A percentile compares a stretch with the other conserved stretches of the same genome.
These are phyloP conservation scores for Anisodus acutangulus DNA, from an alignment of 257 asterid species.

Conservation along the genomic window DNA sequence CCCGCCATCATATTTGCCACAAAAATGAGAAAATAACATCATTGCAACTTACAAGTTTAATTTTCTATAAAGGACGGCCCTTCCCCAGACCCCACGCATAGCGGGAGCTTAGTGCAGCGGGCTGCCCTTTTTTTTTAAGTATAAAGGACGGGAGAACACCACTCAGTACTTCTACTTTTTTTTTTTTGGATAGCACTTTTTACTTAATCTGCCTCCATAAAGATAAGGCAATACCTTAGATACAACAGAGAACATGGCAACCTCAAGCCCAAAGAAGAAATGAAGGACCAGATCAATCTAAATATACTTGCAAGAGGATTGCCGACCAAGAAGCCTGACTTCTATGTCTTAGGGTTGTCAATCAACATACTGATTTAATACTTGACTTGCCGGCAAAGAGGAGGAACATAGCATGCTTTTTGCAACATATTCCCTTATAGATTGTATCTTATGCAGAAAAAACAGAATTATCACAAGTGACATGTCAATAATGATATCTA, in stretches of 20 bases:
- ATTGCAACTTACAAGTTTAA: slow-evolving; percentile 10
- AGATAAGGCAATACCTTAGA: background rate
- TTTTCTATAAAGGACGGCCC: background rate
- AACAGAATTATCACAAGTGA: background rate
- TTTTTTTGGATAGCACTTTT: background rate
- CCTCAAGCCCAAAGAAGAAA: slow-evolving; percentile 17
- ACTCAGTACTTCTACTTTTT: background rate
- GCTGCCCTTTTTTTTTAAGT: background rate
- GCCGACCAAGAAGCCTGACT: slow-evolving; percentile 12
- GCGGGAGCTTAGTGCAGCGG: too few relatives aligned
- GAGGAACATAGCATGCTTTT: background rate
- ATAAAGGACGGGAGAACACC: background rate
- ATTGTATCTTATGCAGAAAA: background rate
- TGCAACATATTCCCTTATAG: background rate
- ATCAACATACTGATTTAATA: background rate
- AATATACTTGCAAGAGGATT: background rate
- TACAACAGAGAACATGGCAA: background rate
- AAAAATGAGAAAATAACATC: background rate
- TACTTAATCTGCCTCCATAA: background rate
- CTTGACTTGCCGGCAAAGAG: background rate
- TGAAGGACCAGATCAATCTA: background rate
- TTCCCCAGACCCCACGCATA: too few relatives aligned
- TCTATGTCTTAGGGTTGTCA: background rate
- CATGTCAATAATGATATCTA: background rate
- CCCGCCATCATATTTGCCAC: background rate